Conservation (phyloP, 208 protist species). For the Leishmania major region DNA sequence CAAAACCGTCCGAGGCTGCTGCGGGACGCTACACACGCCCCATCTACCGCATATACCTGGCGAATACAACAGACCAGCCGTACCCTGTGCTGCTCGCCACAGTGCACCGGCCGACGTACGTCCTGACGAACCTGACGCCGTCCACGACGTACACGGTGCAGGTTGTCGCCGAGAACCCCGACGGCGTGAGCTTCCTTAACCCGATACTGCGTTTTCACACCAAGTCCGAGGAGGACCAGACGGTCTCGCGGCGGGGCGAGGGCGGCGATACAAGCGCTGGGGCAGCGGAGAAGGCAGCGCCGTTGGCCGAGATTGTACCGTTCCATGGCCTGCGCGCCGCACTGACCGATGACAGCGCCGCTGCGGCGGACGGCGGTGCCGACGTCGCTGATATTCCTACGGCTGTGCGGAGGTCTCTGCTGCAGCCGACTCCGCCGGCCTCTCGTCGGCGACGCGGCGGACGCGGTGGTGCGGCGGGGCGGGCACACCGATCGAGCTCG, state of each 20-base stretch:
- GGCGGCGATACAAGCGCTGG: conserved; percentile 1
- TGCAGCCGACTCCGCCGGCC: background rate
- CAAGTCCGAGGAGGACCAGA: conserved; percentile 56
- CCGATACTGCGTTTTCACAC: conserved; percentile 80
- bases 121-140: conserved; percentile 60
- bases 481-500: background rate
- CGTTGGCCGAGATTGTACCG: conserved; percentile 21
- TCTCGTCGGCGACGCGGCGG: conserved; percentile 4
- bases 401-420: conserved; percentile 2
- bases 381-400: conserved; percentile 31
- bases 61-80: conserved; percentile 35
- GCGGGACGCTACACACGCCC: conserved; percentile 37
- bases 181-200: conserved; percentile 87
- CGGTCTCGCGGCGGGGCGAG: conserved; percentile 43
- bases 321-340: conserved; percentile 29
- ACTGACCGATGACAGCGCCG: conserved; percentile 11
- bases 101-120: conserved; percentile 41
- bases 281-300: background rate
- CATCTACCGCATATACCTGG: conserved; percentile 74
- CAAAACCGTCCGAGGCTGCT: conserved; percentile 24
- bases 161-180: conserved; percentile 78
- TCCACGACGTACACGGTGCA: conserved; percentile 83
- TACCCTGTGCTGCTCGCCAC: conserved; percentile 45
- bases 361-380: background rate
- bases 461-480: background rate